Conservation (phyloP, 331 rosid genomes). For the Spiraea crenata region DNA sequence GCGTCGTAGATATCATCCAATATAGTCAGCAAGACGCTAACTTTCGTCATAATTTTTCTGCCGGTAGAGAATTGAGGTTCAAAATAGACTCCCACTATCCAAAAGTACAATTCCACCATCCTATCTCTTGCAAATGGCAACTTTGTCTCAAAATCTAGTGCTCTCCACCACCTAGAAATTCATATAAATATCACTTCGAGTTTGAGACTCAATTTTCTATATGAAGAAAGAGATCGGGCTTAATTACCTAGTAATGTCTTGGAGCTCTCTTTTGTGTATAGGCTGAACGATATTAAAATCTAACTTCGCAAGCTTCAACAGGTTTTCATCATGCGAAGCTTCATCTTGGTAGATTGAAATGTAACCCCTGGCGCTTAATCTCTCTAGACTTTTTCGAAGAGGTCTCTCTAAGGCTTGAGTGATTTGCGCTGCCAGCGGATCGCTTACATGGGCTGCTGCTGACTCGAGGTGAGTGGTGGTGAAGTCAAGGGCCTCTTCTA, state of each 20-base stretch:
- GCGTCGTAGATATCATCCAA: conserved; percentile 36
- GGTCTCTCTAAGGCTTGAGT: conserved; percentile 5
- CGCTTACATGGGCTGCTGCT: background rate
- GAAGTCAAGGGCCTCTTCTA: conserved; percentile 19
- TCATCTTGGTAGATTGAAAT: background rate
- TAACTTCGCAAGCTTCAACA: conserved; percentile 2
- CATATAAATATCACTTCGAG: too few relatives aligned
- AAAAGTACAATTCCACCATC: conserved; percentile 29
- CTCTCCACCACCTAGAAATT: conserved; percentile 41
- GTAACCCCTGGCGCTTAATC: conserved; percentile 4
- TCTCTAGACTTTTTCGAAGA: background rate
- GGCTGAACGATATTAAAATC: conserved; percentile 5
- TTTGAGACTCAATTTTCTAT: too few relatives aligned
- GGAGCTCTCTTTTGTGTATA: conserved; percentile 1
- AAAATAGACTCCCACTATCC: conserved; percentile 28
- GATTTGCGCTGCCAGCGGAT: background rate
- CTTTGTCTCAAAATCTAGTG: conserved; percentile 14
- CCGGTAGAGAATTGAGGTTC: conserved; percentile 28
- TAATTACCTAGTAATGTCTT: conserved; percentile 11
- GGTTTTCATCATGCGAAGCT: too few relatives aligned
- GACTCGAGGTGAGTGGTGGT: conserved; percentile 20
- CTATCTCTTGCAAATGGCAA: conserved; percentile 36
- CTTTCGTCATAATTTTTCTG: conserved; percentile 24
- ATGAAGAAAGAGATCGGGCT: too few relatives aligned
- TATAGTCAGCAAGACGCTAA: background rate